These are phyloP conservation scores for Penicillium vulpinum DNA, from an alignment of 2,329 filamentous ascomycete genomes.

Conservation along the genomic window DNA sequence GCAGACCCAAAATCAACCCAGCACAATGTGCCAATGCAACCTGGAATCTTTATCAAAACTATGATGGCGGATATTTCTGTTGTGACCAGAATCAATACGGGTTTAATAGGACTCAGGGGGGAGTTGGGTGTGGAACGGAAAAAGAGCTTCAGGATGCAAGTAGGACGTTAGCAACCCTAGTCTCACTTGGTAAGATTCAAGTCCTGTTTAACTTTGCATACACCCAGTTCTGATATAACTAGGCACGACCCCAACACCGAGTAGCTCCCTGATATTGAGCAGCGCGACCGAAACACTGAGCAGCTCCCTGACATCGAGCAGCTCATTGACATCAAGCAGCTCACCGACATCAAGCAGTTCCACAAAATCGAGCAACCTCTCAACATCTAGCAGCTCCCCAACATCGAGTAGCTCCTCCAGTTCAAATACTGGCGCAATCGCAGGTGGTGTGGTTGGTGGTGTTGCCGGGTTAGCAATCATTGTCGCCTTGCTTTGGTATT, in stretches of 20 bases:
- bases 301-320: background rate
- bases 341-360: background rate
- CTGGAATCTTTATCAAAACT: background rate
- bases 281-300: background rate
- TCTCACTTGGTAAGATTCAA: background rate
- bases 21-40: background rate
- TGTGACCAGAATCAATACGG: background rate
- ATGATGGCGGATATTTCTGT: background rate
- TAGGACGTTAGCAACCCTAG: fast-evolving
- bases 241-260: background rate
- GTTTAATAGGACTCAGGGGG: background rate
- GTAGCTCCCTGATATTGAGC: background rate
- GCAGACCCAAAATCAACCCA: background rate
- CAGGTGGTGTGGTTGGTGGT: constrained; percentile 19
- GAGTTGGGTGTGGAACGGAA: background rate
- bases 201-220: background rate
- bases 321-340: background rate
- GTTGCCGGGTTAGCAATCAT: constrained; percentile 17
- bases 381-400: background rate
- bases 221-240: background rate
- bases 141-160: background rate
- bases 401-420: background rate
- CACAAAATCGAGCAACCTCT: background rate
- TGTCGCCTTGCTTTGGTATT: constrained; percentile 11
- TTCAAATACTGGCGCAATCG: constrained; percentile 2